Evolutionary conservation across 371 early-diverging fungal species (phyloP).

Genomic region (Syncephalastrum sp.): DNA sequence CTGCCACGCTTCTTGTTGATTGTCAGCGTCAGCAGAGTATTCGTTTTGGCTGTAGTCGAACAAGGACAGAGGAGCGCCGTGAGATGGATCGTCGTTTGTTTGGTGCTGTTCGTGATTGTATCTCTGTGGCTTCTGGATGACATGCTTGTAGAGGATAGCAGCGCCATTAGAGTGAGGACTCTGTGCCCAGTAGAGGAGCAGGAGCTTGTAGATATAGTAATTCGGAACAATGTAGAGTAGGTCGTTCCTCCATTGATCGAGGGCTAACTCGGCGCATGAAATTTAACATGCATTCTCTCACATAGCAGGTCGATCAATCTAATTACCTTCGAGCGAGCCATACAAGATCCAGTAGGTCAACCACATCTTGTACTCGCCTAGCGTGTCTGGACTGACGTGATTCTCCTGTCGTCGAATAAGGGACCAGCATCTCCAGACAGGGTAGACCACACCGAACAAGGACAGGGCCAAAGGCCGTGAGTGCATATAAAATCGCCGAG

Average conservation of each 20-base stretch:
- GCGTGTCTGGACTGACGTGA: slow-evolving; percentile 7
- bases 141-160: slow-evolving; percentile 31
- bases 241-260: slow-evolving; percentile 44
- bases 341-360: slow-evolving; percentile 55
- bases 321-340: slow-evolving; percentile 47
- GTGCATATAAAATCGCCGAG: slow-evolving; percentile 29
- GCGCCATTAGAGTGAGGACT: slow-evolving; percentile 52
- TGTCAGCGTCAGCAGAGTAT: too few species aligned
- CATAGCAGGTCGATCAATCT: too few species aligned
- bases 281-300: not conserved
- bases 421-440: slow-evolving; percentile 36
- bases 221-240: slow-evolving; percentile 30
- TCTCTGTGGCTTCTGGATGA: slow-evolving; percentile 35
- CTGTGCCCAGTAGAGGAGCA: slow-evolving; percentile 54
- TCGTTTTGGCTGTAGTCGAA: too few species aligned
- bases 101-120: not conserved
- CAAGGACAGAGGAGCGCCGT: too few species aligned
- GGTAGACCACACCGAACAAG: slow-evolving; percentile 43
- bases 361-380: slow-evolving; percentile 42
- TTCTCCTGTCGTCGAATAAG: slow-evolving; percentile 3
- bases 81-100: too few species aligned
- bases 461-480: slow-evolving; percentile 29
- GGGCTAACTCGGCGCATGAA: slow-evolving; percentile 19
- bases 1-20: too few species aligned
- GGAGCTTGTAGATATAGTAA: slow-evolving; percentile 45